A percentile compares a stretch with the other conserved stretches of the same genome.
phyloP scores from a whole-genome alignment of 2,329 filamentous ascomycete species.

The Falciphora oryzae region DNA sequence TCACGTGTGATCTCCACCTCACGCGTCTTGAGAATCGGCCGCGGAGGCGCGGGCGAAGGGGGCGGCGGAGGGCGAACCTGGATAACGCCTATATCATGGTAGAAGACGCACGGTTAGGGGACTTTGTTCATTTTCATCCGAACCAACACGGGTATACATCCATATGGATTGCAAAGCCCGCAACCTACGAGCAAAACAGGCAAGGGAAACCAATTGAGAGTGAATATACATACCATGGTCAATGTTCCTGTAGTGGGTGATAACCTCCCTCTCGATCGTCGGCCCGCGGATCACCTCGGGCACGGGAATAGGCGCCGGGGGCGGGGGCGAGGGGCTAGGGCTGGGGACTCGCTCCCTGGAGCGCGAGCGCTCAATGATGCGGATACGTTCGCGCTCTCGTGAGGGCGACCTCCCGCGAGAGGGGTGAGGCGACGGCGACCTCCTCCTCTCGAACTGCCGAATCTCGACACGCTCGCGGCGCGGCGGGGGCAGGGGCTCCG shows the following conservation, averaged over 20 bases:
- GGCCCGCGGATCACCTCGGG: conserved; percentile 66
- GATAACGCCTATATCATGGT: conserved; percentile 35
- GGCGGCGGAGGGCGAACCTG: conserved; percentile 38
- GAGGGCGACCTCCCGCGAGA: conserved; percentile 27
- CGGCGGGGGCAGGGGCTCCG: conserved; percentile 24
- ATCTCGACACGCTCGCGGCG: conserved; percentile 24
- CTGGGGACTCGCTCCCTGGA: conserved; percentile 38
- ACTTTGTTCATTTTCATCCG: background rate
- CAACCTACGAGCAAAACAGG: too few relatives aligned
- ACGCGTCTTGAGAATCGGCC: conserved; percentile 20
- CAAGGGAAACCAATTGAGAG: too few relatives aligned
- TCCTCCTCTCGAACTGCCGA: conserved; percentile 27
- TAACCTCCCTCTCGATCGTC: conserved; percentile 80
- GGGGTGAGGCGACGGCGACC: conserved; percentile 31
- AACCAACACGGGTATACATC: background rate
- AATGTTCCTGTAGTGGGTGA: conserved; percentile 81
- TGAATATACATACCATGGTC: conserved; percentile 64
- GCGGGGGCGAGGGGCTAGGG: conserved; percentile 41
- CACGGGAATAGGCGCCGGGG: conserved; percentile 54
- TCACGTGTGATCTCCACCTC: conserved; percentile 28
- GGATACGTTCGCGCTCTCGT: conserved; percentile 40
- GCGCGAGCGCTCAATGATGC: conserved; percentile 44
- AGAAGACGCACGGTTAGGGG: background rate
- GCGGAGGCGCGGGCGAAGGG: conserved; percentile 42
- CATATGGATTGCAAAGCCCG: background rate